Evolutionary conservation across 495 filamentous ascomycete species (phyloP), one percentile per base, ranked within the genome.

Genomic region (Annulohypoxylon maeteangense): DNA sequence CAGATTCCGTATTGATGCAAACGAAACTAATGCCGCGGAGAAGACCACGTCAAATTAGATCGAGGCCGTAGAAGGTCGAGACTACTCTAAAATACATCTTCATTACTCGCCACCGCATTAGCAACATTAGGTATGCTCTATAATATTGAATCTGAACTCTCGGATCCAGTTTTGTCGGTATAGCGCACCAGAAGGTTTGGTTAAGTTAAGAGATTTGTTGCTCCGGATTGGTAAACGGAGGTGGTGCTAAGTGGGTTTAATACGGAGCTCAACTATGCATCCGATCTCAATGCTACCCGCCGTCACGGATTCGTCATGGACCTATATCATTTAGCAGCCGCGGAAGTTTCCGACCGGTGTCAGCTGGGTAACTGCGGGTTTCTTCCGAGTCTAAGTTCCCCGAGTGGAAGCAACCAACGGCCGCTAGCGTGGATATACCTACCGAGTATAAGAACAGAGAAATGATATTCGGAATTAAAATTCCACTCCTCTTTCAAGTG

Each of bases 271-370:
- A 11, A 3, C 23, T 51, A 32, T 62, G 16, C 20, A 18, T 6
- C 29, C 32, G n/a, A 20, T 2, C 22, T 38, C 32, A 36, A 18
- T 14, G n/a, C 27, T 27, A 56, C 10, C 44, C 47, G 18, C 18
- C 61, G 31, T 70, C 67, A 70, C 67, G 38, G 48, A 53, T 40
- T 59, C 62, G 62, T 70, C 62, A 70, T 62, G 18, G n/a, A 6
- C 29, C 27, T 22, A 38, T n/a, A 40, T 16, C 38, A 2, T 16
- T 42, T 65, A 55, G 55, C 8, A 12, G 6, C 59, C 12, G 32
- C 59, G 44, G 44, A 45, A 22, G 40, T 22, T 47, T 50, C 58
- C 42, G 29, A 10, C 16, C 31, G 51, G 42, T 23, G n/a, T 14
- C 3, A 25, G 12, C 4, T 40, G 22, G 7, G 14, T 2, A 50